Conservation (phyloP, 129 eudicot genomes). For the sunflower (Helianthus annuus) region DNA sequence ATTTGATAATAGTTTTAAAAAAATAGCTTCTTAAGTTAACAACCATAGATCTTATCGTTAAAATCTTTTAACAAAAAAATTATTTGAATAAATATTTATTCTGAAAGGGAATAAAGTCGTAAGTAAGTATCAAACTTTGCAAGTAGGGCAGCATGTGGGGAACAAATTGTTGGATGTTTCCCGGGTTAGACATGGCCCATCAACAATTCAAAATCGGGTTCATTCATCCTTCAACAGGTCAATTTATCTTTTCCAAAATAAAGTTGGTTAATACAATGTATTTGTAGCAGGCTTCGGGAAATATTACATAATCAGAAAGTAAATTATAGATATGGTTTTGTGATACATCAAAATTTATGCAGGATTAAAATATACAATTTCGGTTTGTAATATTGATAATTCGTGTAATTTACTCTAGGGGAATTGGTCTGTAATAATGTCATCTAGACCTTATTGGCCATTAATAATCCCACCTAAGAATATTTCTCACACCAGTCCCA, state of each 20-base stretch:
- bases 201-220: background rate
- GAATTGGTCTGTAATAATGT: too few relatives aligned
- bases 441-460: too few relatives aligned
- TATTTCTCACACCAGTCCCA: too few relatives aligned
- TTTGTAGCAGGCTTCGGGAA: background rate
- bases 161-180: conserved; percentile 12
- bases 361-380: too few relatives aligned
- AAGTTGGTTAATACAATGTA: background rate
- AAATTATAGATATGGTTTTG: too few relatives aligned
- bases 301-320: background rate
- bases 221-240: conserved; percentile 1
- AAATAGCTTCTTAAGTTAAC: too few relatives aligned
- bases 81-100: background rate
- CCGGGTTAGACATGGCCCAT: conserved; percentile 10
- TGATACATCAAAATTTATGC: too few relatives aligned
- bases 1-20: too few relatives aligned
- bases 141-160: conserved; percentile 18
- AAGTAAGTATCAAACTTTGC: background rate
- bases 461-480: too few relatives aligned
- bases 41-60: too few relatives aligned
- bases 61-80: background rate
- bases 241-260: background rate
- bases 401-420: too few relatives aligned
- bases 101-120: background rate
- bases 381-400: too few relatives aligned